A percentile compares a stretch with the other conserved stretches of the same genome.
phyloP scores from a whole-genome alignment of 768 basidiomycete species.

The Russula lepida region DNA sequence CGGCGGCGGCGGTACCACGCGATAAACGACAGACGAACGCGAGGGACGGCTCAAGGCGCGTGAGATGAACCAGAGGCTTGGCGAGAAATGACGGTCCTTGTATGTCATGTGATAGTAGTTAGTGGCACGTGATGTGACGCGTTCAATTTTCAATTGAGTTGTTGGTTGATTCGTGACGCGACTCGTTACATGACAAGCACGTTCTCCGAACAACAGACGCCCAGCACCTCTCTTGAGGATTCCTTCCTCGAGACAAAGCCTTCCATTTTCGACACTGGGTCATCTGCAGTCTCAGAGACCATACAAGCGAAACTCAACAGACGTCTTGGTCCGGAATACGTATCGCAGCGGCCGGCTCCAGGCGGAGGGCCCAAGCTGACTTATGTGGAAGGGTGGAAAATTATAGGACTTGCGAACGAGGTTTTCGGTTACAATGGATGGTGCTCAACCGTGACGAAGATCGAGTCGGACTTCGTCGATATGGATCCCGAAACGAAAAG shows the following conservation, averaged over 20 bases:
- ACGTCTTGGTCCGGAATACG: slow-evolving; percentile 90
- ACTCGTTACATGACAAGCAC: background rate
- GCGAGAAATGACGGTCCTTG: background rate
- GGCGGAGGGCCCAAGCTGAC: slow-evolving; percentile 82
- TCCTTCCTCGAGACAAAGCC: slow-evolving; percentile 10
- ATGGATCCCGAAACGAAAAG: slow-evolving; percentile 55
- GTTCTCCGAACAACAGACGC: slow-evolving; percentile 17
- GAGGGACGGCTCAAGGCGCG: background rate
- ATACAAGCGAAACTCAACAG: slow-evolving; percentile 78
- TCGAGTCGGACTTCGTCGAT: slow-evolving; percentile 77
- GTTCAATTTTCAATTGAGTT: too few species aligned
- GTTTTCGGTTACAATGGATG: slow-evolving; percentile 98
- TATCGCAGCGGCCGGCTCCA: slow-evolving; percentile 83
- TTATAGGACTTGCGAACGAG: slow-evolving; percentile 96
- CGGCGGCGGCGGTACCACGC: background rate
- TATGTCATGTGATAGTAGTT: background rate
- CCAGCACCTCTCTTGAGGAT: background rate
- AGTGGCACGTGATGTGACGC: background rate
- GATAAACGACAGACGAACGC: background rate
- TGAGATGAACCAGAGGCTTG: background rate
- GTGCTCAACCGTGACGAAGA: slow-evolving; percentile 69
- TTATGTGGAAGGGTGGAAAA: slow-evolving; percentile 96
- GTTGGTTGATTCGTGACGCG: background rate
- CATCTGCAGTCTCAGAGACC: slow-evolving; percentile 40
- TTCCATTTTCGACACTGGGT: background rate